phyloP scores from a whole-genome alignment of 2,329 filamentous ascomycete genomes.

The Pseudogymnoascus sp. region DNA sequence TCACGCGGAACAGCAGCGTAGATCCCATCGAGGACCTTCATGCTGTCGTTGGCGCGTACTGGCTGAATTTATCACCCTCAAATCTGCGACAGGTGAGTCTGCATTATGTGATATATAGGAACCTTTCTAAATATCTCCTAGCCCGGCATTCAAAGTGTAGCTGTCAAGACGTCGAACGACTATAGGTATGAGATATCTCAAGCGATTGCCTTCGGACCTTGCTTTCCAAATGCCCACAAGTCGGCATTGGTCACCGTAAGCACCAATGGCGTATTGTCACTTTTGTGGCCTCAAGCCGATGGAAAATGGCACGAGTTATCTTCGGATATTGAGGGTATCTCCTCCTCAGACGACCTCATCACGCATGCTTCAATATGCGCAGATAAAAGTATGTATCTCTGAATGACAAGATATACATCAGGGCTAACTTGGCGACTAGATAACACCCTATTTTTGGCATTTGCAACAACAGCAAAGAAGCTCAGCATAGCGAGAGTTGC shows the following conservation, averaged over 20 bases:
- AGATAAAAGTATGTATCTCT: conserved; percentile 56
- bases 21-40: conserved; percentile 68
- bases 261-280: conserved; percentile 61
- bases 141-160: conserved; percentile 50
- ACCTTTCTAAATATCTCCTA: conserved; percentile 22
- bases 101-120: not conserved
- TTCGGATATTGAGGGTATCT: conserved; percentile 66
- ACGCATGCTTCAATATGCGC: conserved; percentile 71
- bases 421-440: conserved; percentile 15
- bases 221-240: conserved; percentile 62
- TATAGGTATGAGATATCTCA: conserved; percentile 66
- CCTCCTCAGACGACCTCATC: conserved; percentile 65
- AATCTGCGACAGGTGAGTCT: conserved; percentile 24
- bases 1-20: conserved; percentile 53
- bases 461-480: conserved; percentile 63
- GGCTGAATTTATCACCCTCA: conserved; percentile 48
- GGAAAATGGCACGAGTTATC: conserved; percentile 63
- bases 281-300: conserved; percentile 71
- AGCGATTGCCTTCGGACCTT: conserved; percentile 60
- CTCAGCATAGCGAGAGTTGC: conserved; percentile 66
- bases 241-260: conserved; percentile 72
- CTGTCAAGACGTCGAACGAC: conserved; percentile 48
- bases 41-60: conserved; percentile 75
- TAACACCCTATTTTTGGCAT: conserved; percentile 52
- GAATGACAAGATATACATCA: not conserved